Evolutionary conservation across 768 basidiomycete genomes (phyloP).

Genomic region (Roridomyces roridus): DNA sequence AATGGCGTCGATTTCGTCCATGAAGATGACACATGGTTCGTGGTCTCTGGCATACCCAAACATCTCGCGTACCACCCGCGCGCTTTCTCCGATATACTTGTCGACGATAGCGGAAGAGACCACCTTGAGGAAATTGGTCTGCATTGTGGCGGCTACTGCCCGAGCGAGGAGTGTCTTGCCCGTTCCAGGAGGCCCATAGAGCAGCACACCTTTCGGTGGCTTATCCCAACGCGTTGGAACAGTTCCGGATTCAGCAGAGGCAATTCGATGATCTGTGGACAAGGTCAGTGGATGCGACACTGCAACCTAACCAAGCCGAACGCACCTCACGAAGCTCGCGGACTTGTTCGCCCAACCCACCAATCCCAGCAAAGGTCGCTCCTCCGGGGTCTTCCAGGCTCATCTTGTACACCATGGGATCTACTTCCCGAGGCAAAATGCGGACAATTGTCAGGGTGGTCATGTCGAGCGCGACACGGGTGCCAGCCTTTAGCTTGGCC

Average conservation of each 20-base stretch:
- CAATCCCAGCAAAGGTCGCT: slow-evolving; percentile 95
- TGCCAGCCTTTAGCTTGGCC: slow-evolving; percentile 89
- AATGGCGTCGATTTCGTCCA: slow-evolving; percentile 98
- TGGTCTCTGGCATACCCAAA: slow-evolving; percentile 98
- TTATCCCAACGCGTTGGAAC: slow-evolving; percentile 91
- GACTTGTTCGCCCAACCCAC: slow-evolving; percentile 95
- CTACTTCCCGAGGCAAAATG: slow-evolving; percentile 95
- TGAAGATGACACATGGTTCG: slow-evolving; percentile 98
- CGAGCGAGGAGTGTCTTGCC: slow-evolving; percentile 95
- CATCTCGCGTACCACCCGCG: slow-evolving; percentile 96
- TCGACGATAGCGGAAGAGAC: slow-evolving; percentile 98
- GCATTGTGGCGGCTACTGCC: slow-evolving; percentile 90
- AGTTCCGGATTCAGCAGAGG: slow-evolving; percentile 96
- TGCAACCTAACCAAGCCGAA: too few relatives aligned
- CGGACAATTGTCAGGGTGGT: slow-evolving; percentile 99
- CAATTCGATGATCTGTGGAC: slow-evolving; percentile 86
- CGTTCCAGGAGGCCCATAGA: slow-evolving; percentile 99
- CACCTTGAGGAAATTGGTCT: slow-evolving; percentile 98
- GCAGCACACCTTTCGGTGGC: slow-evolving; percentile 94
- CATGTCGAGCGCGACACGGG: slow-evolving; percentile 98
- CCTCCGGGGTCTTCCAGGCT: slow-evolving; percentile 97
- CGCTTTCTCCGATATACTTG: slow-evolving; percentile 99
- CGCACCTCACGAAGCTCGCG: slow-evolving; percentile 92
- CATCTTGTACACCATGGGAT: slow-evolving; percentile 99
- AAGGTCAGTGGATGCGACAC: background rate